Percentiles rank a stretch among this genome's conserved stretches.
phyloP scores from a whole-genome alignment of 192 early-diverging fungal species.

The Podila epicladia region DNA sequence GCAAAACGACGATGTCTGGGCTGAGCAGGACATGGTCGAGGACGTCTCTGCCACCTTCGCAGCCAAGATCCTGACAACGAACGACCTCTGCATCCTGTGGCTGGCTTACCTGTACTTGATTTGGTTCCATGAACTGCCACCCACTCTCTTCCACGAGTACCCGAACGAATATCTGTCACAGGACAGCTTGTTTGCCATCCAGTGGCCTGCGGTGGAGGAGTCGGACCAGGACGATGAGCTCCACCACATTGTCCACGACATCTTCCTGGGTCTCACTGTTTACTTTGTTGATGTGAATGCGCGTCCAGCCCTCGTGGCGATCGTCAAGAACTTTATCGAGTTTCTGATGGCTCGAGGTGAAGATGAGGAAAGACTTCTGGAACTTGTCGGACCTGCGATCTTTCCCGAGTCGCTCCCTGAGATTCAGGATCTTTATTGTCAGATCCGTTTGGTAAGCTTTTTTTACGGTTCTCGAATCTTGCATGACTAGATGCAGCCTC shows the following conservation, averaged over 20 bases:
- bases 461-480: background rate
- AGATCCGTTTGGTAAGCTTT: slow-evolving; percentile 29
- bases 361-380: slow-evolving; percentile 22
- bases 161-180: slow-evolving; percentile 27
- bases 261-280: slow-evolving; percentile 36
- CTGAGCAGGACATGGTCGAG: slow-evolving; percentile 33
- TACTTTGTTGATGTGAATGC: slow-evolving; percentile 36
- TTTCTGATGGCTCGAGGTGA: slow-evolving; percentile 33
- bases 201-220: slow-evolving; percentile 25
- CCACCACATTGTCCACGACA: slow-evolving; percentile 36
- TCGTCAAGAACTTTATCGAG: slow-evolving; percentile 35
- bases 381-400: slow-evolving; percentile 19
- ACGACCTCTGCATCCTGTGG: slow-evolving; percentile 40
- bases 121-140: slow-evolving; percentile 44
- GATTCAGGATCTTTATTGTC: slow-evolving; percentile 28
- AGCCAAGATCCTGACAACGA: slow-evolving; percentile 11
- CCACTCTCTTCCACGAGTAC: slow-evolving; percentile 20
- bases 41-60: slow-evolving; percentile 31
- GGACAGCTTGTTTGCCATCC: slow-evolving; percentile 22
- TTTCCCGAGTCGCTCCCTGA: slow-evolving; percentile 24
- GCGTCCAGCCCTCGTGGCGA: slow-evolving; percentile 18
- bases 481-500: background rate
- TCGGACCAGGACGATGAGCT: slow-evolving; percentile 30
- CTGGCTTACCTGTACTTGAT: slow-evolving; percentile 34
- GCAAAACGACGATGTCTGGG: slow-evolving; percentile 31